Evolutionary conservation across 306 rosid genomes (phyloP), one percentile per base, ranked within the genome.

Genomic region (Crataegus laevigata): DNA sequence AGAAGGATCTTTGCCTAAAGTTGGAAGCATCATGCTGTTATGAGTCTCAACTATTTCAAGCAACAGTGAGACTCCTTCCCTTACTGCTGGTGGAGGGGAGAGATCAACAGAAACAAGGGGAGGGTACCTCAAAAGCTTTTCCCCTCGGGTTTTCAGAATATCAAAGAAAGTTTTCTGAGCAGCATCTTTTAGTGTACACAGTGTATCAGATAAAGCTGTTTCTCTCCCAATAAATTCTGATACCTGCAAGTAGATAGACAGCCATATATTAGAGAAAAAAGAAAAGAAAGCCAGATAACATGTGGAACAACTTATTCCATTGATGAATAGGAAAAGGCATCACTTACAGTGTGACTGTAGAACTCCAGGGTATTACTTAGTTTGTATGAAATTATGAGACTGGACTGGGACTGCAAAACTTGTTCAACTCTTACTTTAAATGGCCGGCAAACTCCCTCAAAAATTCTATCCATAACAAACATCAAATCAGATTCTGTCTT

Each of bases 371-470:
- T 94, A 71, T 88, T 92, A 72, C 86, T 92, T 84, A 94, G 97
- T 86, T 94, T 94, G 75, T 90, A 94, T 14, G 96, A 92, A 76
- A 90, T 83, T 71, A 91, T 92, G 40, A 94, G 91, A 85, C 91
- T 90, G 62, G 99, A 97, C 65, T 90, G 99, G 55, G 97, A 90
- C 79, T 94, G 99, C 67, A 94, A 87, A 82, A 90, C 99, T 90
- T 94, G 99, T 79, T 94, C 99, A 79, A 94, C 97, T 79, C 99
- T 89, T 80, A 90, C 88, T 92, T 94, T 94, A 82, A 94, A 94
- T 8, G 99, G 99, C 80, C 99, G 86, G 82, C 99, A 94, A 83
- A 94, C 99, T 75, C 99, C 97, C 84, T 94, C 97, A 76, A 94
- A 94, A 78, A 94, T 92, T 80, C 99, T 94, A 86, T 94, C 99